Conservation (phyloP, 768 basidiomycete species). For the Rhodotorula paludigena region DNA sequence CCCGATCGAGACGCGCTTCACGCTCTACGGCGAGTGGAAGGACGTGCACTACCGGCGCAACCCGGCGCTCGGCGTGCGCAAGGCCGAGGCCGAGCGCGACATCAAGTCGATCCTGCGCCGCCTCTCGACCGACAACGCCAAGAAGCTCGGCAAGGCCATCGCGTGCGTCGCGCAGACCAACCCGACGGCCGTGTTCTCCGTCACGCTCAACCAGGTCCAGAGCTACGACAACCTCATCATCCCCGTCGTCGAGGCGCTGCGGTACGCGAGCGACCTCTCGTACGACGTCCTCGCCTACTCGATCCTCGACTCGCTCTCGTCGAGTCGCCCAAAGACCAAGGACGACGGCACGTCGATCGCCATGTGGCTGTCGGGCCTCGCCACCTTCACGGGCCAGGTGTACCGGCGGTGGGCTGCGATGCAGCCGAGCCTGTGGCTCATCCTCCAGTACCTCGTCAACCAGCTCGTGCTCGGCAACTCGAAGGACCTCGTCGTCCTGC, state of each 20-base stretch:
- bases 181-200: slow-evolving; percentile 81
- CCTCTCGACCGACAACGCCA: slow-evolving; percentile 56
- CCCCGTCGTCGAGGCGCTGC: slow-evolving; percentile 80
- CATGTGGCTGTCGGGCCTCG: slow-evolving; percentile 88
- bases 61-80: slow-evolving; percentile 71
- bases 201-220: slow-evolving; percentile 89
- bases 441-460: slow-evolving; percentile 85
- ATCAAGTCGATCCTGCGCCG: slow-evolving; percentile 83
- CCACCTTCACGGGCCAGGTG: slow-evolving; percentile 87
- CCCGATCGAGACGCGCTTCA: slow-evolving; percentile 75
- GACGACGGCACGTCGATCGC: slow-evolving; percentile 85
- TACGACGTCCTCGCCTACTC: slow-evolving; percentile 88
- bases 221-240: slow-evolving; percentile 88
- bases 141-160: slow-evolving; percentile 75
- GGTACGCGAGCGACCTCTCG: slow-evolving; percentile 85
- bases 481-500: slow-evolving; percentile 83
- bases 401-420: slow-evolving; percentile 72
- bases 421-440: slow-evolving; percentile 56
- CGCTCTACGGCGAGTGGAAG: slow-evolving; percentile 94
- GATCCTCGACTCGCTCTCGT: slow-evolving; percentile 78
- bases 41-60: slow-evolving; percentile 64
- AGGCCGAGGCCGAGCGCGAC: slow-evolving; percentile 78
- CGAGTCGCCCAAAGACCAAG: slow-evolving; percentile 75
- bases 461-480: slow-evolving; percentile 77
- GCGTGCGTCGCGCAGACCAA: slow-evolving; percentile 93